A percentile compares a stretch with the other conserved stretches of the same genome.
These are phyloP conservation scores for Alternaria sp. DNA, from an alignment of 2,329 filamentous ascomycete genomes.

Conservation along the genomic window DNA sequence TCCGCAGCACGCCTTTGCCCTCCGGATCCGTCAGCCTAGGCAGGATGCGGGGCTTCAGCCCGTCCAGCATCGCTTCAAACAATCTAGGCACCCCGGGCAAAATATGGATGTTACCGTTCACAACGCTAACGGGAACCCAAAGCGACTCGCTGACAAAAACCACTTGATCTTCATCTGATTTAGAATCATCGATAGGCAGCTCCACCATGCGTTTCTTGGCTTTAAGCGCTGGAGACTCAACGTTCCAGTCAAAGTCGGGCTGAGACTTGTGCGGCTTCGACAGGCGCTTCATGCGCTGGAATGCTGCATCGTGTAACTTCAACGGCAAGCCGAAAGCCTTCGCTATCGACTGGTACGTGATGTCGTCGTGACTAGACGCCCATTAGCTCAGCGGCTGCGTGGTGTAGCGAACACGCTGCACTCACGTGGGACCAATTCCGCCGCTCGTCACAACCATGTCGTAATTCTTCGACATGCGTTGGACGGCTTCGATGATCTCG, in stretches of 20 bases:
- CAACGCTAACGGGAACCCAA: conserved; percentile 88
- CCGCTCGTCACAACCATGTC: conserved; percentile 96
- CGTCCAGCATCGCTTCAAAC: conserved; percentile 79
- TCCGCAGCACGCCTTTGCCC: conserved; percentile 77
- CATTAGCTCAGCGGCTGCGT: conserved; percentile 22
- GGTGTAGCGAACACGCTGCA: conserved; percentile 21
- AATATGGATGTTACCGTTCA: conserved; percentile 93
- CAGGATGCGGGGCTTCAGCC: conserved; percentile 72
- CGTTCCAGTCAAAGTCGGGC: conserved; percentile 82
- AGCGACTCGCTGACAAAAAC: conserved; percentile 80
- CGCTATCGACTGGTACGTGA: conserved; percentile 93
- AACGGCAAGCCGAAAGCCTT: conserved; percentile 83
- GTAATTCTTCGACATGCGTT: conserved; percentile 85
- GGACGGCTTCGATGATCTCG: conserved; percentile 87
- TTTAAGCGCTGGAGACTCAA: conserved; percentile 74
- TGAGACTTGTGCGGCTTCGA: conserved; percentile 76
- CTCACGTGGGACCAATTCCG: conserved; percentile 93
- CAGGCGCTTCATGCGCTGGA: conserved; percentile 81
- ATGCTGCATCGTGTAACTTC: conserved; percentile 77
- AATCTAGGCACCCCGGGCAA: conserved; percentile 86
- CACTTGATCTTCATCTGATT: conserved; percentile 72
- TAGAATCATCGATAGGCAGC: conserved; percentile 74
- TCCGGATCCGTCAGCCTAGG: conserved; percentile 79
- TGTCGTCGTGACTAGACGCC: conserved; percentile 82
- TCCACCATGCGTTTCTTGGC: conserved; percentile 92